Base-by-base conservation (phyloP, 768 basidiomycete species). In the Trametes coccinea region DNA sequence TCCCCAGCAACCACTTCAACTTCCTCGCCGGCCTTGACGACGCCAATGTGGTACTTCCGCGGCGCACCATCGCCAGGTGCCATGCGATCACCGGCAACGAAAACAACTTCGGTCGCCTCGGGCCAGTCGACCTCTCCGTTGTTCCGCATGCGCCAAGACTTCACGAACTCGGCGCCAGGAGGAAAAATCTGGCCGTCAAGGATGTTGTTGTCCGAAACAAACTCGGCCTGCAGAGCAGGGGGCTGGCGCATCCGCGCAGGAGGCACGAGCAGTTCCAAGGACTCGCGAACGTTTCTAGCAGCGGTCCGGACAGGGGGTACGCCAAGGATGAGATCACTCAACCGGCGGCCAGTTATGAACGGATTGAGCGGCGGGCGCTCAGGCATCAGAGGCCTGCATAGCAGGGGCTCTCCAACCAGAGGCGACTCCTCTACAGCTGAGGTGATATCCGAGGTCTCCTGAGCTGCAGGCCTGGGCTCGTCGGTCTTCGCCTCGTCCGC, bases 141-240 rank as follows among this genome's bases (percentile, higher is more conserved):
- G 67, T 95, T 95, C 33, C 78, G 63, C 78, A 93, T 80, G 58
- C 80, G 78, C 92, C 92, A 95, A 22, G 84, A 85, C 74, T 93
- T 94, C 57, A 92, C 82, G 67, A 94, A 95, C 70, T 90, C 90
- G 0, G 90, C 90, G 37, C 92, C 92, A 6, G 90, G 86, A 33
- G 90, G 90, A 70, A 93, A 89, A 51, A 81, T 68, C 27, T 92
- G 89, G 0, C 91, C 92, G 66, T 89, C 87, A 4, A 82, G 77
- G 52, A 91, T 86, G 37, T 89, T 92, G 43, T 86, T 78, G 69
- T 93, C 88, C 39, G 78, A 78, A 5, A 92, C 61, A 62, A 87
- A 87, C 5, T 75, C 75, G 3, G 89, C 88, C 40, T 78, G 78
- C 60, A 89, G 69, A 17, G 73, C 67, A 2, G 58, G 48, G 14